Conservation (phyloP, 2,329 filamentous ascomycete species). For the Fusarium miscanthi region DNA sequence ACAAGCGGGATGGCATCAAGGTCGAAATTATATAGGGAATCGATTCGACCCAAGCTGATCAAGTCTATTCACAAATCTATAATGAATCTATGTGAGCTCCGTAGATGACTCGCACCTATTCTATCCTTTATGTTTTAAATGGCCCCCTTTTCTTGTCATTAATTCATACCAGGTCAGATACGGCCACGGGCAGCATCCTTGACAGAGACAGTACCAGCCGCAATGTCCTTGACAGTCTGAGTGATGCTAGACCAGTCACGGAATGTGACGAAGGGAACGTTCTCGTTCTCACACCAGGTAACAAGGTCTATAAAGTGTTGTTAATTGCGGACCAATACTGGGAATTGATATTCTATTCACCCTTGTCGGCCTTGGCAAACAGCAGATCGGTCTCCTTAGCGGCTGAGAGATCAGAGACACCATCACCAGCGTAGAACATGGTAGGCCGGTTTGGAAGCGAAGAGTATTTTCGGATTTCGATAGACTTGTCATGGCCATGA, state of each 20-base stretch:
- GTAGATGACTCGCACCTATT: slow-evolving; percentile 21
- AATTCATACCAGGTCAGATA: slow-evolving; percentile 41
- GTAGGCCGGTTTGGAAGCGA: slow-evolving; percentile 79
- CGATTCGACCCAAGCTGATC: background rate
- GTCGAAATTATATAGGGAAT: background rate
- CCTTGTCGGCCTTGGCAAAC: slow-evolving; percentile 91
- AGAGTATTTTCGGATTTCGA: slow-evolving; percentile 89
- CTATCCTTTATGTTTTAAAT: slow-evolving; percentile 26
- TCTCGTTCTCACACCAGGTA: slow-evolving; percentile 83
- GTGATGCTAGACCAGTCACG: slow-evolving; percentile 85
- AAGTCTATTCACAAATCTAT: slow-evolving; percentile 28
- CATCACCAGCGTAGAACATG: slow-evolving; percentile 95
- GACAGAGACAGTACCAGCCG: slow-evolving; percentile 76
- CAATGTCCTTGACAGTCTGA: slow-evolving; percentile 79
- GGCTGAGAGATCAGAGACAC: slow-evolving; percentile 91
- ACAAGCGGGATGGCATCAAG: no score
- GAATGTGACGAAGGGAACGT: slow-evolving; percentile 89
- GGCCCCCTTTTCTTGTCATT: slow-evolving; percentile 1
- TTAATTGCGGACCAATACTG: background rate
- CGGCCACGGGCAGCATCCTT: slow-evolving; percentile 72
- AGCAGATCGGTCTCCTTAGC: slow-evolving; percentile 92
- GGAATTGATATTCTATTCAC: slow-evolving; percentile 57
- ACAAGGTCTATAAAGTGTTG: slow-evolving; percentile 74
- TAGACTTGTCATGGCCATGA: slow-evolving; percentile 97
- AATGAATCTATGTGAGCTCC: slow-evolving; percentile 22